Conservation (phyloP, 2,329 filamentous ascomycete species). For the Epichloe glyceriae region DNA sequence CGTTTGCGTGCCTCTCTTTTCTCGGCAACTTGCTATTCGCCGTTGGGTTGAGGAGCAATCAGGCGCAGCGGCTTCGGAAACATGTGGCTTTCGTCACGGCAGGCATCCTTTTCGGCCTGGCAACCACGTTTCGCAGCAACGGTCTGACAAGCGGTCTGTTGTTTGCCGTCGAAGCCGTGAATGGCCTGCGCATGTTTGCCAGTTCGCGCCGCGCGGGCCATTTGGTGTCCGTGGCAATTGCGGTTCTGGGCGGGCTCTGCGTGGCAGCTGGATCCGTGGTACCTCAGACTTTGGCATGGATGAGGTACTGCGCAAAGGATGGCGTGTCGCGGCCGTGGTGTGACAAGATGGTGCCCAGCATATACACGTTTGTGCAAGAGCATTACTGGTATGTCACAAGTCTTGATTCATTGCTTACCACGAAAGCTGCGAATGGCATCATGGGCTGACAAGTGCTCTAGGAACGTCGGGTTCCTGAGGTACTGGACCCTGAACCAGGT, state of each 20-base stretch:
- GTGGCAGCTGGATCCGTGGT: slow-evolving; percentile 54
- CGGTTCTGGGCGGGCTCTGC: slow-evolving; percentile 52
- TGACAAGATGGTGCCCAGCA: slow-evolving; percentile 56
- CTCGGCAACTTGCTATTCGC: slow-evolving; percentile 58
- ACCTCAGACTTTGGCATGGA: slow-evolving; percentile 67
- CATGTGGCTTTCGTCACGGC: slow-evolving; percentile 45
- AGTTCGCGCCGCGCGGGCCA: slow-evolving; percentile 19
- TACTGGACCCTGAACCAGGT: slow-evolving; percentile 87
- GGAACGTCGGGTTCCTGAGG: slow-evolving; percentile 74
- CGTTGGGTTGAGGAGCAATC: slow-evolving; percentile 23
- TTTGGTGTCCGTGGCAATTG: slow-evolving; percentile 40
- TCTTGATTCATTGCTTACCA: background rate
- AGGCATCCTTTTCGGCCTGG: slow-evolving; percentile 56
- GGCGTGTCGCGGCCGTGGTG: slow-evolving; percentile 58
- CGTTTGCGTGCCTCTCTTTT: slow-evolving; percentile 69
- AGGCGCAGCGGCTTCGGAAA: slow-evolving; percentile 13
- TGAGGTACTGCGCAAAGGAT: slow-evolving; percentile 45
- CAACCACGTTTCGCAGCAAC: slow-evolving; percentile 70
- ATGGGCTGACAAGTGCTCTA: slow-evolving; percentile 22
- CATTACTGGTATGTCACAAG: slow-evolving; percentile 67
- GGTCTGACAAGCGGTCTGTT: slow-evolving; percentile 70
- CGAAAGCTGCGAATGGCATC: background rate
- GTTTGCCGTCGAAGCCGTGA: slow-evolving; percentile 50
- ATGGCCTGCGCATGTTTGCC: slow-evolving; percentile 17
- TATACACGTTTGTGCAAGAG: slow-evolving; percentile 80